Base-by-base conservation (phyloP, 2,329 filamentous ascomycete genomes). In the Scorias spongiosa region DNA sequence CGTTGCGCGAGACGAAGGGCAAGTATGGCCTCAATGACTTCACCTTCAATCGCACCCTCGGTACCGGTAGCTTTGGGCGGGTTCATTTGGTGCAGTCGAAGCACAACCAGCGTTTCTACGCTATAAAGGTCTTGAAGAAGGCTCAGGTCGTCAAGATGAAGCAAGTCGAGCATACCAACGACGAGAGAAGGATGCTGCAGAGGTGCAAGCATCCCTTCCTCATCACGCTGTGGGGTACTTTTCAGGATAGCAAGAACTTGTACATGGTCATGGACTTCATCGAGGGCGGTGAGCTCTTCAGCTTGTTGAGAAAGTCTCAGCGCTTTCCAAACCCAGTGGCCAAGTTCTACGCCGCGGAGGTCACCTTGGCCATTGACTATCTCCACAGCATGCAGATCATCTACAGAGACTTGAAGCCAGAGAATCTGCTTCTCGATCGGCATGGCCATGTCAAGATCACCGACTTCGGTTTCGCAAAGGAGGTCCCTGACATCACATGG, bases 211-310 rank as follows among this genome's bases (percentile, higher is more conserved):
- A 98, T 66, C 88, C 91, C 10, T 98, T 98, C 67, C 72, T 98
- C 50, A 91, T 98, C 61, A 98, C 91, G 1, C 72, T 98, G 36
- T 98, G 91, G 91, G 91, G 91, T 46, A 98, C 91, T 9, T 98
- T 96, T 64, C 89, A 96, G 62, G 91, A 98, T 59, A 76, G 80
- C 42, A 87, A 80, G 67, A 96, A 95, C 62, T 70, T 98, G 30
- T 98, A 98, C 75, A 98, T 98, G 91, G 91, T 98, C 57, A 98
- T 98, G 91, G 91, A 98, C 65, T 98, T 98, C 69, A 89, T 98
- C 43, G 91, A 98, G 66, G 91, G 91, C 54, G 91, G 91, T 58
- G 91, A 98, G 71, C 72, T 98, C 44, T 98, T 98, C 64, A 96
- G 89, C 53, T 67, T 98, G 56, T 70, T 98, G 56, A 76, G 91